Conservation (phyloP, 371 early-diverging fungal species). For the Circinella umbellata region DNA sequence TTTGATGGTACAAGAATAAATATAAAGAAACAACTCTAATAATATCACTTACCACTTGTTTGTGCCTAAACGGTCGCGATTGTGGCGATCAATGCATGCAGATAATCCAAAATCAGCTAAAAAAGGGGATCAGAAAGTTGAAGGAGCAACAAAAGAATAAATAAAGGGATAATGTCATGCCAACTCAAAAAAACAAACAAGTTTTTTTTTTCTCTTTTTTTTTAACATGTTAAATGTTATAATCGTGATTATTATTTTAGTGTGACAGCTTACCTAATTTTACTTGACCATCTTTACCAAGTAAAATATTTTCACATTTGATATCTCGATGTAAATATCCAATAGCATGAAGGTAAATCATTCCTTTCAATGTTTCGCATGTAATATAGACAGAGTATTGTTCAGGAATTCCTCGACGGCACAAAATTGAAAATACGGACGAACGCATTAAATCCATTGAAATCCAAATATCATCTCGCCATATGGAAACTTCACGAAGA, state of each 20-base stretch:
- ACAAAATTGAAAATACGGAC: constrained; percentile 52
- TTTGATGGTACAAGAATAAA: not conserved
- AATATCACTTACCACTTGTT: constrained; percentile 71
- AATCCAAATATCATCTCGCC: constrained; percentile 53
- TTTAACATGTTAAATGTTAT: constrained; percentile 47
- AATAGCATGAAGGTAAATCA: constrained; percentile 90
- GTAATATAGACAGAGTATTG: constrained; percentile 42
- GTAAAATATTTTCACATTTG: constrained; percentile 96
- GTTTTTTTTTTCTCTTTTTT: not conserved
- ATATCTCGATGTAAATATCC: constrained; percentile 97
- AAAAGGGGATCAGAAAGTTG: not conserved
- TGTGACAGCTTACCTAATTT: constrained; percentile 83
- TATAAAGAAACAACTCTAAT: not conserved
- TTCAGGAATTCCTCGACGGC: constrained; percentile 54
- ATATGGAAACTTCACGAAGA: constrained; percentile 43
- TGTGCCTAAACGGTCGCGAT: constrained; percentile 94
- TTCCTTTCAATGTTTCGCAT: constrained; percentile 63
- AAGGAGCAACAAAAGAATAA: not conserved
- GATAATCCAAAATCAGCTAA: constrained; percentile 48
- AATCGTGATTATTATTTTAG: not conserved
- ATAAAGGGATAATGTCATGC: too few relatives aligned
- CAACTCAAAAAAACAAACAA: not conserved
- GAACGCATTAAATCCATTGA: constrained; percentile 57
- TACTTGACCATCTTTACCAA: constrained; percentile 91
- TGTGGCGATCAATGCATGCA: constrained; percentile 40